These are phyloP conservation scores for Cyanidioschyzon merolae DNA, from an alignment of 23 red algal species.

Conservation along the genomic window DNA sequence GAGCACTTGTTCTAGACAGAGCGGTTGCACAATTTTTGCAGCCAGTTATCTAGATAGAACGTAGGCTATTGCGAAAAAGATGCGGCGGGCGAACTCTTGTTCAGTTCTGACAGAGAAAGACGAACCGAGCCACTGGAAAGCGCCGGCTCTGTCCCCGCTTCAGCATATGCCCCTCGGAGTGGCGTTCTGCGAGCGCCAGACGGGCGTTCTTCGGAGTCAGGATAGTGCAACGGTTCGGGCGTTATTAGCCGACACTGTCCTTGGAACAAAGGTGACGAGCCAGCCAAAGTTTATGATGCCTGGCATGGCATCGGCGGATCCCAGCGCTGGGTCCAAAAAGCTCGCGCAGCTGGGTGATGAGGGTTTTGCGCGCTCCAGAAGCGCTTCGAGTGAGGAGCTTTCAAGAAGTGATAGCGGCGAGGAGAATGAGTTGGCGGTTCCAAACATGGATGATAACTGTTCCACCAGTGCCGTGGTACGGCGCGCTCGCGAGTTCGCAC, in stretches of 20 bases:
- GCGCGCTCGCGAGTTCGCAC: neutral
- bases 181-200: conserved; percentile 10
- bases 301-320: neutral
- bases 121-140: neutral
- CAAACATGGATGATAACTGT: neutral
- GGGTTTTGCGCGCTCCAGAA: neutral
- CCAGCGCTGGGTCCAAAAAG: neutral
- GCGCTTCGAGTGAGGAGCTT: neutral
- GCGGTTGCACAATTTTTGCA: neutral
- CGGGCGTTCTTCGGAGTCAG: neutral
- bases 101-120: neutral
- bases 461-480: neutral
- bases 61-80: neutral
- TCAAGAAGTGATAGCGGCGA: neutral
- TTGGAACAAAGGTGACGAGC: neutral
- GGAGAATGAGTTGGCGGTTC: neutral
- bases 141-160: conserved; percentile 2
- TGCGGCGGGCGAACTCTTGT: conserved; percentile 9
- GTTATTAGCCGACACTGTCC: neutral
- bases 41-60: neutral
- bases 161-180: neutral
- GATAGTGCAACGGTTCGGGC: neutral
- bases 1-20: neutral
- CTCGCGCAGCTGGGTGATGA: neutral
- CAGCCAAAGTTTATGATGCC: neutral